Percentiles rank a stretch among this genome's conserved stretches.
Evolutionary conservation across 495 filamentous ascomycete species (phyloP).

Genomic region (Lentithecium fluviatile): DNA sequence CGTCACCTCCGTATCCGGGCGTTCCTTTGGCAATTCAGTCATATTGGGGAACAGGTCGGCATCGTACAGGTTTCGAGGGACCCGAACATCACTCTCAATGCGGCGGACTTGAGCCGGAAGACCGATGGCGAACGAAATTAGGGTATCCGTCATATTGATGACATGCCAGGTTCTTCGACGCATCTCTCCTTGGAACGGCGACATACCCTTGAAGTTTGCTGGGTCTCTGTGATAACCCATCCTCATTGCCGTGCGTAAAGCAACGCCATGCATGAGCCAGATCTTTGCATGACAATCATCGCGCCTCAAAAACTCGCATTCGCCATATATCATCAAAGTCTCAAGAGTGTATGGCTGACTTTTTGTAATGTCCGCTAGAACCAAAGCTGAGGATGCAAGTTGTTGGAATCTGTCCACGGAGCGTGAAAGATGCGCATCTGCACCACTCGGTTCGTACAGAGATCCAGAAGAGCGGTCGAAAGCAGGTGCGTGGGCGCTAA

Average conservation of each 20-base stretch:
- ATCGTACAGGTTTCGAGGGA: constrained; percentile 44
- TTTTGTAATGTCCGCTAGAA: constrained; percentile 39
- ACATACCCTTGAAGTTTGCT: constrained; percentile 39
- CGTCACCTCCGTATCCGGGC: constrained; percentile 38
- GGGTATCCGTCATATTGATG: constrained; percentile 40
- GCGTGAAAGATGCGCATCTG: background rate
- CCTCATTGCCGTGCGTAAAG: constrained; percentile 38
- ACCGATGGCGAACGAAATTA: constrained; percentile 41
- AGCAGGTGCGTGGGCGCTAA: constrained; percentile 2
- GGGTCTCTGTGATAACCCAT: constrained; percentile 45
- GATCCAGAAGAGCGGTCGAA: constrained; percentile 3
- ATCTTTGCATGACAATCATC: constrained; percentile 38
- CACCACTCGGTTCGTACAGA: background rate
- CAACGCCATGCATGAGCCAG: constrained; percentile 41
- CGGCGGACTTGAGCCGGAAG: constrained; percentile 39
- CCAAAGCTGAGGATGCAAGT: constrained; percentile 38
- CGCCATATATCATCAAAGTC: constrained; percentile 39
- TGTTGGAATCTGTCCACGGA: constrained; percentile 38
- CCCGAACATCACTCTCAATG: constrained; percentile 37
- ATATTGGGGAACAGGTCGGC: constrained; percentile 43
- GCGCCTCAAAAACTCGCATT: constrained; percentile 36
- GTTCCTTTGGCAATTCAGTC: constrained; percentile 33
- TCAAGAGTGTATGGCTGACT: constrained; percentile 41
- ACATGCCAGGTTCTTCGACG: constrained; percentile 39
- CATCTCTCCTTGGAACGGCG: constrained; percentile 43